Base-by-base conservation (phyloP, 2,329 filamentous ascomycete genomes). In the Monilinia laxa region DNA sequence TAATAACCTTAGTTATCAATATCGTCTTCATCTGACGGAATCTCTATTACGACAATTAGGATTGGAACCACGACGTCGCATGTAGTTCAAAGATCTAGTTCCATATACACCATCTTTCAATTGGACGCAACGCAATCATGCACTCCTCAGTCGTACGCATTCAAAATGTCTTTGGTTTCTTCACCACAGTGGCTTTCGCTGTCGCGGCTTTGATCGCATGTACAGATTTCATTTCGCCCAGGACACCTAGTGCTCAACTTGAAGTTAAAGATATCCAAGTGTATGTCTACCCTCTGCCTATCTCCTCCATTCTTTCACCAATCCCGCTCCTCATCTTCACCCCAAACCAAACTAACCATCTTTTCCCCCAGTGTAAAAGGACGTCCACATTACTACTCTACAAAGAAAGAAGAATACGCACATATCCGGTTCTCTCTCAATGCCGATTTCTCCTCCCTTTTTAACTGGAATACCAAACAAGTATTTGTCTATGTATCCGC, bases 391-490 rank as follows among this genome's bases (percentile, higher is more conserved):
- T 98, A 98, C 84, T 97, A 98, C 83, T 91, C 89, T 72, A 83
- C 85, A 62, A 96, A 95, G 79, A 92, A 91, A 79, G 93, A 98
- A 80, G 95, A 99, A 80, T 98, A 97, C 79, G 95, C 94, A 73
- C 88, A 95, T 77, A 90, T 99, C 77, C 90, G 89, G 77, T 99
- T 99, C 83, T 91, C 93, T 75, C 85, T 99, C 68, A 90, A 97
- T 75, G 90, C 93, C 64, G 94, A 99, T 80, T 86, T 99, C 68
- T 90, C 88, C 68, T 90, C 90, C 54, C 91, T 99, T 73, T 98
- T 98, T 85, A 96, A 91, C 76, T 99, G 94, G 95, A 99, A 99
- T 84, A 99, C 96, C 25, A 99, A 99, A 80, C 92, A 98, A 80
- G 82, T 99, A 75, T 99, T 98, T 80, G 88, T 97, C 78, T 99